A percentile compares a stretch with the other conserved stretches of the same genome.
Conservation (phyloP, 345 rosid species). For the Rhizophora apiculata region DNA sequence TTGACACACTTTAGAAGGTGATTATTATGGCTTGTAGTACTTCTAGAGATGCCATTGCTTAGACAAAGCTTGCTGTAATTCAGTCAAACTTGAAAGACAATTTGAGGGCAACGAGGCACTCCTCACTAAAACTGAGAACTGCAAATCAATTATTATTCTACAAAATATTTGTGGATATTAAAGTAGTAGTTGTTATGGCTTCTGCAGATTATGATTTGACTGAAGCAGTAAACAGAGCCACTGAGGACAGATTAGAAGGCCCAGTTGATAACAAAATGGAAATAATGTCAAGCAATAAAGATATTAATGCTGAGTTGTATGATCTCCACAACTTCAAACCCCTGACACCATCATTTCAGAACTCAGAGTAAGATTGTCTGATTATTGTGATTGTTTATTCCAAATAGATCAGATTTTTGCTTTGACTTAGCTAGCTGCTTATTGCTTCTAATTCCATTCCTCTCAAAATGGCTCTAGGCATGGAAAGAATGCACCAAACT, state of each 20-base stretch:
- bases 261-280: slow-evolving; percentile 23
- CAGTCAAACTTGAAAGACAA: slow-evolving; percentile 1
- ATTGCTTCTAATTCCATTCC: slow-evolving; percentile 10
- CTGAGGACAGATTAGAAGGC: slow-evolving; percentile 16
- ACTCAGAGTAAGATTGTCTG: slow-evolving; percentile 35
- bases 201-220: slow-evolving; percentile 35
- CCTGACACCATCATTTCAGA: slow-evolving; percentile 46
- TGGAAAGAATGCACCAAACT: slow-evolving; percentile 37
- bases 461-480: slow-evolving; percentile 23
- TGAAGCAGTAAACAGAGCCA: slow-evolving; percentile 33
- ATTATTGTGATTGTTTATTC: slow-evolving; percentile 8
- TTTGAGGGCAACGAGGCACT: neutral
- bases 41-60: no score
- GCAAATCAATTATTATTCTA: neutral
- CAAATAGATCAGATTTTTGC: neutral
- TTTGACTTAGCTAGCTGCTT: slow-evolving; percentile 4
- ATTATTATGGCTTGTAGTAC: no score
- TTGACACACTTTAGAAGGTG: neutral
- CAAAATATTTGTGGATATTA: neutral
- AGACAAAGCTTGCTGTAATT: no score
- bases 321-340: slow-evolving; percentile 36
- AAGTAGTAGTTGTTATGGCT: slow-evolving; percentile 8
- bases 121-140: neutral
- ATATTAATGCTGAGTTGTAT: slow-evolving; percentile 22
- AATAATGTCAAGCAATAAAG: slow-evolving; percentile 24